Evolutionary conservation across 1,284 basidiomycete genomes (phyloP).

Genomic region (Tylopilus sp.): DNA sequence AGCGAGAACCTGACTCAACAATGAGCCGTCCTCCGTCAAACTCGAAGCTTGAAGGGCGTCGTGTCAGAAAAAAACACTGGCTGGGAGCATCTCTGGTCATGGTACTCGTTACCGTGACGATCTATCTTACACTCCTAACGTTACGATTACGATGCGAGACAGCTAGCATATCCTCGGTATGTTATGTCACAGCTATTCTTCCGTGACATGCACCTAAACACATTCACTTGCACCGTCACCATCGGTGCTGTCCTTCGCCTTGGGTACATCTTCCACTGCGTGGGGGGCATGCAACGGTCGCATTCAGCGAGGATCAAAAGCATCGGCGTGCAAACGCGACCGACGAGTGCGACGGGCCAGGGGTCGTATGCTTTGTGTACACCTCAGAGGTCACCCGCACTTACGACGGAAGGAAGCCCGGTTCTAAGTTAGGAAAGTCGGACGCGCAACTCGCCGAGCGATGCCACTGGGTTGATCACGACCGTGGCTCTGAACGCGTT

Average conservation of each 20-base stretch:
- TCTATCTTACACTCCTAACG: background rate
- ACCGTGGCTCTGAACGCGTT: constrained; percentile 54
- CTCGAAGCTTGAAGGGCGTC: too few relatives aligned
- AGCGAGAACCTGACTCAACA: too few relatives aligned
- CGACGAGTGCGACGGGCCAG: constrained; percentile 53
- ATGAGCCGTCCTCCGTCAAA: too few relatives aligned
- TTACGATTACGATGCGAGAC: too few relatives aligned
- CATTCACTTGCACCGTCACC: too few relatives aligned
- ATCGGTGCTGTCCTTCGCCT: constrained; percentile 41
- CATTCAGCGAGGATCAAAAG: constrained; percentile 52
- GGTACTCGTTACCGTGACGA: too few relatives aligned
- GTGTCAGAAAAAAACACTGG: too few relatives aligned
- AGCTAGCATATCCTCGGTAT: too few relatives aligned
- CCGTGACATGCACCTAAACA: background rate
- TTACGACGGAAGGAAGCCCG: constrained; percentile 33
- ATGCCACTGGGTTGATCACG: constrained; percentile 63
- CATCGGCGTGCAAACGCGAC: constrained; percentile 48
- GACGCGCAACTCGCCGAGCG: constrained; percentile 43
- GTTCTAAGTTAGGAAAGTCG: constrained; percentile 71
- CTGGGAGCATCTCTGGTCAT: too few relatives aligned
- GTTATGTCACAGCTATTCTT: background rate
- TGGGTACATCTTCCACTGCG: constrained; percentile 57
- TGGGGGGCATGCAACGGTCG: constrained; percentile 56
- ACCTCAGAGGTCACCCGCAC: constrained; percentile 39
- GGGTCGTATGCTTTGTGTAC: constrained; percentile 39